phyloP scores from a whole-genome alignment of 225 moss, liverwort and hornwort genomes.

The Straminergon stramineum region DNA sequence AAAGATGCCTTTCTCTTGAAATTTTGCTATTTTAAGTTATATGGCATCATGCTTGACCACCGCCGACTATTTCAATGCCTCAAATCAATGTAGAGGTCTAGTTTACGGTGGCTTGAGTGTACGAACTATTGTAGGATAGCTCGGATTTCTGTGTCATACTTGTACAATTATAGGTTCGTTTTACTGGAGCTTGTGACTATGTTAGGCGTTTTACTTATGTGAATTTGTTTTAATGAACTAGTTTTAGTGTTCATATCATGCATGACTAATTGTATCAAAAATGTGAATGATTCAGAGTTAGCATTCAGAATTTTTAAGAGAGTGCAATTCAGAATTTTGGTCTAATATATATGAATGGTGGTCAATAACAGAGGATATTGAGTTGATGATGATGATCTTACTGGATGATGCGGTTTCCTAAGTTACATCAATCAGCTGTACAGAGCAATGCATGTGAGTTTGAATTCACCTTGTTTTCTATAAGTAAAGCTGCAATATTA shows the following conservation, averaged over 20 bases:
- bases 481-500: not conserved
- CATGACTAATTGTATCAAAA: not conserved
- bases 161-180: too few relatives aligned
- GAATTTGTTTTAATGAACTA: not conserved
- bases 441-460: constrained; percentile 5
- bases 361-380: constrained; percentile 18
- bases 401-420: not conserved
- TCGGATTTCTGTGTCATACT: not conserved
- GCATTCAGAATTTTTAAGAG: not conserved
- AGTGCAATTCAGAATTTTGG: not conserved
- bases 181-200: not conserved
- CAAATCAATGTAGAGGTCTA: not conserved
- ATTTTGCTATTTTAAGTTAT: not conserved
- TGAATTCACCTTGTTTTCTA: not conserved
- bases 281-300: not conserved
- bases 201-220: not conserved
- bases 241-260: not conserved
- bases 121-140: not conserved
- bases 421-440: not conserved
- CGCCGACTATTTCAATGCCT: not conserved
- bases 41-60: not conserved
- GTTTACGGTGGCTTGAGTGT: not conserved
- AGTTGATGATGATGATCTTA: constrained; percentile 12
- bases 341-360: not conserved
- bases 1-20: not conserved